Percentiles rank a stretch among this genome's conserved stretches.
Conservation (phyloP, 257 asterid genomes). For the Solanum bukasovii region DNA sequence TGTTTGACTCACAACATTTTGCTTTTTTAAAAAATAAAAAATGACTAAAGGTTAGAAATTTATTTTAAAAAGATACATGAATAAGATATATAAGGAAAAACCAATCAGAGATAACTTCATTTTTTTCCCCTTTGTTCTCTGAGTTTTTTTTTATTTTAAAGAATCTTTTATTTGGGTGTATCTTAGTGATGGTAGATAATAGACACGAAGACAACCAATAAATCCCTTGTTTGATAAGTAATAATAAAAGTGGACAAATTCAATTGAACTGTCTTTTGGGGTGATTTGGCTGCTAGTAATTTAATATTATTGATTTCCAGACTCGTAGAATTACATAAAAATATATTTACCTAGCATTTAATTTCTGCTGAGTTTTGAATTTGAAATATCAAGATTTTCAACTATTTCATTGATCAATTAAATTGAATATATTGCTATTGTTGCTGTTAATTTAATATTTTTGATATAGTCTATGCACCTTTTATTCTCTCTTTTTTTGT, state of each 20-base stretch:
- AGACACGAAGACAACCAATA: background rate
- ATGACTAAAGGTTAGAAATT: background rate
- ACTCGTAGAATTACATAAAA: background rate
- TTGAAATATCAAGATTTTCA: no score
- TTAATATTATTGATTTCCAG: background rate
- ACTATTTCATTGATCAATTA: no score
- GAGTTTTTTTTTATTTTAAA: background rate
- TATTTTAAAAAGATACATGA: background rate
- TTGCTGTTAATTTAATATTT: background rate
- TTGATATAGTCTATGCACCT: background rate
- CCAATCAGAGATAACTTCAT: background rate
- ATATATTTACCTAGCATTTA: no score
- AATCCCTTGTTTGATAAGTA: background rate
- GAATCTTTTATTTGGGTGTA: background rate
- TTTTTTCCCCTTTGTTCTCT: background rate
- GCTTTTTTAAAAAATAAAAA: background rate
- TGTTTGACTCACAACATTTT: background rate
- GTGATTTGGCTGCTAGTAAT: background rate
- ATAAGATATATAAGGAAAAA: background rate
- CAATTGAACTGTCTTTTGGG: background rate
- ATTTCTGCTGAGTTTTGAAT: no score
- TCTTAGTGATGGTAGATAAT: background rate
- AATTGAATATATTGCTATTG: background rate
- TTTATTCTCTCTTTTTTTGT: background rate
- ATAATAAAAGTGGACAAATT: background rate